Base-by-base conservation (phyloP, 495 filamentous ascomycete species). In the Oidiodendron maius region DNA sequence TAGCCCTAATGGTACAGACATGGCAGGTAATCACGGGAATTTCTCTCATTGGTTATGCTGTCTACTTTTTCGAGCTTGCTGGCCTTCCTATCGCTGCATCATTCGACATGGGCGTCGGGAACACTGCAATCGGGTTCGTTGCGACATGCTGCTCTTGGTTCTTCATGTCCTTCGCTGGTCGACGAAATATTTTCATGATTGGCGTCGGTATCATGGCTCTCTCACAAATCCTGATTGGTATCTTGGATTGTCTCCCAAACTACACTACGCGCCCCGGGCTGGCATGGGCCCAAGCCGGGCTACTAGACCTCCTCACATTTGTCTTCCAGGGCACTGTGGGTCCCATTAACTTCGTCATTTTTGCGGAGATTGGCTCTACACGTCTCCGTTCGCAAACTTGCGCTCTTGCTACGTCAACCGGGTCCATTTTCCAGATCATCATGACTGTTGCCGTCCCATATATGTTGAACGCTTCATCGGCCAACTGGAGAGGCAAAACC, bases 21-120 rank as follows among this genome's bases (percentile, higher is more conserved):
- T 83, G 86, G 28, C 86, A 89, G 61, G 80, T 81, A 15, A 65
- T 89, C 20, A 80, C 72, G 40, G 86, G 86, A 12, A 83, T 82
- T 51, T 34, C 28, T 8, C 76, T 91, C 61, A 79, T 80, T 36
- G 81, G 80, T 32, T 86, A 85, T 58, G 78, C 75, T 6, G 78
- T 81, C 16, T 83, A 85, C 51, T 86, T 89, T 61, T 75, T 83
- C 58, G 66, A 82, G 53, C 74, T 83, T 53, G 85, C 84, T 4
- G 86, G 86, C 3, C 68, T 89, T 12, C 56, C 62, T 26, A 45
- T 68, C 1, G 60, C 60, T 11, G 68, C 75, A 43, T 66, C 81
- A 3, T 83, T 83, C 58, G 64, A 66, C 28, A 62, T 75, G 60
- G 69, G 46, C 22, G 30, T 81, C 58, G 76, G 76, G 26, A 69